phyloP scores from a whole-genome alignment of 208 protist genomes.

The Acanthamoeba triangularis region DNA sequence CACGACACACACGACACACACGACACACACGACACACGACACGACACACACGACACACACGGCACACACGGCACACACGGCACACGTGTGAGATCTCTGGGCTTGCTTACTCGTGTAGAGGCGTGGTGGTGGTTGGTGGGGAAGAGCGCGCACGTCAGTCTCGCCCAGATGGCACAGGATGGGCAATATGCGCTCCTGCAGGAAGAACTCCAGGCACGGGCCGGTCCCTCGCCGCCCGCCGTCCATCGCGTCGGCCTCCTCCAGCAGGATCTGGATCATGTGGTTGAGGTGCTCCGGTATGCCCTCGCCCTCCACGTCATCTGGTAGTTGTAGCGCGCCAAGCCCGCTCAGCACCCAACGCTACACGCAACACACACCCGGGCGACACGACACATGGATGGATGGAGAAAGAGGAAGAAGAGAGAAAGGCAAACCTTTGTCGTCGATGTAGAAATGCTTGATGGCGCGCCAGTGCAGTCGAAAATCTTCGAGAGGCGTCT shows the following conservation, averaged over 20 bases:
- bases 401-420: not conserved
- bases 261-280: slow-evolving; percentile 24
- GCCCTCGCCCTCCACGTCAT: slow-evolving; percentile 54
- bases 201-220: slow-evolving; percentile 42
- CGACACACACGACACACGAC: too few species aligned
- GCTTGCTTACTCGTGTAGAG: not conserved
- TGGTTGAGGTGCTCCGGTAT: slow-evolving; percentile 50
- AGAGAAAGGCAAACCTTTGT: not conserved
- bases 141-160: not conserved
- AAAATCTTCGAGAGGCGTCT: slow-evolving; percentile 62
- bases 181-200: slow-evolving; percentile 68
- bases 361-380: too few species aligned
- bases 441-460: slow-evolving; percentile 55
- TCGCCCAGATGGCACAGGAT: slow-evolving; percentile 42
- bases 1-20: not conserved
- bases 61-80: too few species aligned
- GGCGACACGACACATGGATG: too few species aligned
- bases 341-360: not conserved
- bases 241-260: slow-evolving; percentile 20
- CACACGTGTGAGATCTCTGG: too few species aligned
- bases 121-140: not conserved
- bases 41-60: too few species aligned
- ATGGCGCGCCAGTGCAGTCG: slow-evolving; percentile 57
- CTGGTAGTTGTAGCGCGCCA: not conserved
- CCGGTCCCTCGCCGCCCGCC: slow-evolving; percentile 28